A percentile compares a stretch with the other conserved stretches of the same genome.
phyloP scores from a whole-genome alignment of 495 filamentous ascomycete species.

The Talaromyces stipitatus region DNA sequence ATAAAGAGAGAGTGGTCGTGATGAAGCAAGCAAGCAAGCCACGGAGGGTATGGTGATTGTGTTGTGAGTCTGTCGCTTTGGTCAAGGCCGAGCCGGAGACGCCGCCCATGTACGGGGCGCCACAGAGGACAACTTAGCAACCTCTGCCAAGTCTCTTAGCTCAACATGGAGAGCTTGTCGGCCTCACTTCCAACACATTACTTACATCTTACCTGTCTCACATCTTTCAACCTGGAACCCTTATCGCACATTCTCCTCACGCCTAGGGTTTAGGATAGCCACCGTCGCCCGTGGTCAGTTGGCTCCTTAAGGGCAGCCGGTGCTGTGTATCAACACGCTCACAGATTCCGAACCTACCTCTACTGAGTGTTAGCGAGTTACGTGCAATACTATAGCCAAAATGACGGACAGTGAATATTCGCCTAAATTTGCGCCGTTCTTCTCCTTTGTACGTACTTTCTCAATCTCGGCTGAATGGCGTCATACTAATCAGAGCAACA shows the following conservation, averaged over 20 bases:
- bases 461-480: conserved; percentile 1
- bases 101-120: not conserved
- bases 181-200: not conserved
- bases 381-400: conserved; percentile 13
- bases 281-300: not conserved
- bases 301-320: not conserved
- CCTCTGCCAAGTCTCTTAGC: not conserved
- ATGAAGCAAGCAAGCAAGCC: not conserved
- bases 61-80: not conserved
- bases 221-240: too few relatives aligned
- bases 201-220: not conserved
- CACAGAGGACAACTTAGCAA: not conserved
- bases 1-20: conserved; percentile 11
- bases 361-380: too few relatives aligned
- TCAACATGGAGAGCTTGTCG: not conserved
- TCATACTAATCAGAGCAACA: conserved; percentile 38
- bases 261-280: too few relatives aligned
- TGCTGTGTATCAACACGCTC: not conserved
- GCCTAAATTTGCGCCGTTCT: conserved; percentile 93
- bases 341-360: not conserved
- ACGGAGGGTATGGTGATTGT: not conserved
- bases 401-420: conserved; percentile 65
- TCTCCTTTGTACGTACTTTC: conserved; percentile 74
- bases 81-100: not conserved
- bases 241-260: too few relatives aligned